Percentiles rank a stretch among this genome's conserved stretches.
Conservation (phyloP, 495 filamentous ascomycete species). For the Neurospora sp. region DNA sequence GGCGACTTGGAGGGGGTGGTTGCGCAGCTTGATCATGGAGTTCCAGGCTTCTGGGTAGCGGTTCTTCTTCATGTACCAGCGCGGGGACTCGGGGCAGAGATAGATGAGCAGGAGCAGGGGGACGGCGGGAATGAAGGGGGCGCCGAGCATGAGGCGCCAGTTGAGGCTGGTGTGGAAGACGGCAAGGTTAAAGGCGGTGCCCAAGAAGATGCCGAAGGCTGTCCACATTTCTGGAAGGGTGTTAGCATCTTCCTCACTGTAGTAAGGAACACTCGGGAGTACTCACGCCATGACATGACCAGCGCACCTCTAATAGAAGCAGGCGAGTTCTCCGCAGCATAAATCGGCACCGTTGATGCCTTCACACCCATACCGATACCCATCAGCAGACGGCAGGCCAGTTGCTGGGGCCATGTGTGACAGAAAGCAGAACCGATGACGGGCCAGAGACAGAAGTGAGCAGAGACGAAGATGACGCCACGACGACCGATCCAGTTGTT, state of each 20-base stretch:
- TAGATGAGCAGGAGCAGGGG: conserved; percentile 55
- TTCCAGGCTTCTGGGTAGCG: conserved; percentile 51
- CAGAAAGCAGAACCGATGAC: conserved; percentile 57
- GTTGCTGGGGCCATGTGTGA: conserved; percentile 52
- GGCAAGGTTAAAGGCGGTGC: conserved; percentile 59
- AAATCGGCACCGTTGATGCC: conserved; percentile 57
- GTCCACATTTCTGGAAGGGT: conserved; percentile 54
- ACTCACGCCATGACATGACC: conserved; percentile 68
- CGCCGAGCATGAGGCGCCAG: conserved; percentile 69
- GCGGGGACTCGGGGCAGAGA: conserved; percentile 64
- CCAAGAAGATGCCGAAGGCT: conserved; percentile 69
- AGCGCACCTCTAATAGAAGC: conserved; percentile 64
- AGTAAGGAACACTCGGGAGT: not conserved
- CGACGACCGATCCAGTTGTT: conserved; percentile 57
- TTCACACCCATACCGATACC: conserved; percentile 65
- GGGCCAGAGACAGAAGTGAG: conserved; percentile 50
- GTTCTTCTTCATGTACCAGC: conserved; percentile 54
- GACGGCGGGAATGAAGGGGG: conserved; percentile 67
- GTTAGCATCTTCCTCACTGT: not conserved
- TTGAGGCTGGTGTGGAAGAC: conserved; percentile 46
- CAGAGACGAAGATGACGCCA: conserved; percentile 57
- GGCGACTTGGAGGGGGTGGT: conserved; percentile 58
- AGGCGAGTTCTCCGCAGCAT: conserved; percentile 66
- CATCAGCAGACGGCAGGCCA: conserved; percentile 52
- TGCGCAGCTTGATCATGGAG: conserved; percentile 51